Conservation (phyloP, 2,329 filamentous ascomycete genomes). For the Clathrospora elynae region DNA sequence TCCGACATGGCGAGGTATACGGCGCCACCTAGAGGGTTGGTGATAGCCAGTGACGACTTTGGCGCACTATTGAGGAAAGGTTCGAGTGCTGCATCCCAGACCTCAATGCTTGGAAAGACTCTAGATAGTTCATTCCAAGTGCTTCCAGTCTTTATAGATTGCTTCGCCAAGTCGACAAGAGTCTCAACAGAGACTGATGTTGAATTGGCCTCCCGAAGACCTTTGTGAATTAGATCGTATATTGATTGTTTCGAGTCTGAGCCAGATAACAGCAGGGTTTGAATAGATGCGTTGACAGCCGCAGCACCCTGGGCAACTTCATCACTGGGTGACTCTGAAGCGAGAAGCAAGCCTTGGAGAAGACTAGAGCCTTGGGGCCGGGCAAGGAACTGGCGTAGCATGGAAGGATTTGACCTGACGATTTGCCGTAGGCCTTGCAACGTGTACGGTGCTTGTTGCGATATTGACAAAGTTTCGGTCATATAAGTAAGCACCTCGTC, state of each 20-base stretch:
- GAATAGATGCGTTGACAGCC: slow-evolving; percentile 46
- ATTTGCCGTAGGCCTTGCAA: slow-evolving; percentile 56
- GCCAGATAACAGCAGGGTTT: slow-evolving; percentile 45
- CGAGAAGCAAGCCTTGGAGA: slow-evolving; percentile 57
- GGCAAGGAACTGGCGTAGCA: slow-evolving; percentile 52
- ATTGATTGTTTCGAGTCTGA: slow-evolving; percentile 52
- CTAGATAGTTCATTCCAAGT: slow-evolving; percentile 40
- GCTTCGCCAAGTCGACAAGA: slow-evolving; percentile 60
- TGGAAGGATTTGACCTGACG: slow-evolving; percentile 47
- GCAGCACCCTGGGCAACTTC: slow-evolving; percentile 54
- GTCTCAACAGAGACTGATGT: slow-evolving; percentile 58
- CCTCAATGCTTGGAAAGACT: slow-evolving; percentile 66
- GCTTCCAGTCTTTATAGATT: slow-evolving; percentile 49
- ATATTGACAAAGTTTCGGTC: slow-evolving; percentile 47
- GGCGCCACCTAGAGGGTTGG: slow-evolving; percentile 72
- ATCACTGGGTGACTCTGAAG: slow-evolving; percentile 60
- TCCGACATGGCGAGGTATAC: slow-evolving; percentile 63
- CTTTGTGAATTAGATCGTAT: slow-evolving; percentile 60
- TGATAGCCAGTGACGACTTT: slow-evolving; percentile 71
- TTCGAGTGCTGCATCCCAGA: slow-evolving; percentile 69
- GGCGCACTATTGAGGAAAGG: slow-evolving; percentile 60
- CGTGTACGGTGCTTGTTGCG: slow-evolving; percentile 40
- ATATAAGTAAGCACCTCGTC: slow-evolving; percentile 48
- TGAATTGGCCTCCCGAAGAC: slow-evolving; percentile 53
- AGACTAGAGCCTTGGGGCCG: slow-evolving; percentile 56